Conservation (phyloP, 1,284 basidiomycete species). For the Melampsora americana region DNA sequence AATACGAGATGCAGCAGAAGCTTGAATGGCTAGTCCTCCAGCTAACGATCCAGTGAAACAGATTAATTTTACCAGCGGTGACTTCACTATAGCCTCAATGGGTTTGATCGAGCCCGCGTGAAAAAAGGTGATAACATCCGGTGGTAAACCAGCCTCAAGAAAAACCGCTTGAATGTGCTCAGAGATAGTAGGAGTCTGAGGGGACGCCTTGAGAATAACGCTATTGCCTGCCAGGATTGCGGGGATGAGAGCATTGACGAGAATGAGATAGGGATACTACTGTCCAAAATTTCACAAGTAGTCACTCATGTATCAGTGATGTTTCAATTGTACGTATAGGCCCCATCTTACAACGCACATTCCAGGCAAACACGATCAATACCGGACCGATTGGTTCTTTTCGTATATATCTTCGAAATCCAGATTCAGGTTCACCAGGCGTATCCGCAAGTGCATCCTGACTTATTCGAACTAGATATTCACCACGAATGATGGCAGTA, state of each 20-base stretch:
- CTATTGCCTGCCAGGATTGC: slow-evolving; percentile 83
- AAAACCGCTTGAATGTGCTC: slow-evolving; percentile 74
- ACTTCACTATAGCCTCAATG: slow-evolving; percentile 63
- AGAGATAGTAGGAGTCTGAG: slow-evolving; percentile 83
- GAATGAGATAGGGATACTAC: slow-evolving; percentile 75
- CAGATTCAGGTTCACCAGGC: slow-evolving; percentile 63
- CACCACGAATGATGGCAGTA: slow-evolving; percentile 74
- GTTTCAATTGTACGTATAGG: neutral
- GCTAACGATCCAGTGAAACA: slow-evolving; percentile 82
- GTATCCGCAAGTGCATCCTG: slow-evolving; percentile 71
- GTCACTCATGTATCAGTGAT: neutral
- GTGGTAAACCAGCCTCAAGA: slow-evolving; percentile 70
- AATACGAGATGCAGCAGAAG: slow-evolving; percentile 69
- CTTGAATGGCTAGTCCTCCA: slow-evolving; percentile 62
- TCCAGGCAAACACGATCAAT: slow-evolving; percentile 82
- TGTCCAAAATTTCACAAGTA: slow-evolving; percentile 1
- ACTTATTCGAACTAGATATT: slow-evolving; percentile 81
- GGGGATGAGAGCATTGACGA: slow-evolving; percentile 84
- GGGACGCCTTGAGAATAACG: slow-evolving; percentile 87
- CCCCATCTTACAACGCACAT: slow-evolving; percentile 60
- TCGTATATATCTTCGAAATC: slow-evolving; percentile 68
- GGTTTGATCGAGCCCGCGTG: slow-evolving; percentile 65
- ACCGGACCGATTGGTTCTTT: slow-evolving; percentile 83
- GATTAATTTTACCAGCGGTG: slow-evolving; percentile 72
- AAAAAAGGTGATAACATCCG: slow-evolving; percentile 71